Evolutionary conservation across 139 green algal species (phyloP), one percentile per base, ranked within the genome.

Genomic region (Limnomonas spitsbergensis): DNA sequence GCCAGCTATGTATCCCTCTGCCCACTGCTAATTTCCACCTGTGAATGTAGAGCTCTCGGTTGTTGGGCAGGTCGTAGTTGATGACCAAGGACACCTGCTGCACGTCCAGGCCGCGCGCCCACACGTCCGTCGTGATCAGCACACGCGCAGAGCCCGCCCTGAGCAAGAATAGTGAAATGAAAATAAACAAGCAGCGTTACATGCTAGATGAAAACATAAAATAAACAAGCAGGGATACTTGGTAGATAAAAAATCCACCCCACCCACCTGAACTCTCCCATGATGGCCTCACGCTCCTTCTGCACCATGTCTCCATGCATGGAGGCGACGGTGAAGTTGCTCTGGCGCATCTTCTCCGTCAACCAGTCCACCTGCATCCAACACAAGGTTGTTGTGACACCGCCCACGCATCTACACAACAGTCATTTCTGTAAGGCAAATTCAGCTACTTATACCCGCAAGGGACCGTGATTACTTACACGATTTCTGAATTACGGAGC

Each of bases 271-370:
- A 99, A 99, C 86, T 98, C 93, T 1, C 52, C 83, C 95, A 99
- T 99, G 88, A 99, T 98, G 27, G 88, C 93, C 68, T 99, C 96
- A 34, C 96, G 89, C 89, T 99, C 96, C 83, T 97, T 95, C 91
- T 99, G 96, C 38, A 94, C 93, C 96, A 99, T 98, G 87, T 99
- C 96, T 29, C 96, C 96, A 83, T 99, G 96, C 96, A 99, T 98
- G 53, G 88, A 80, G 1, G 89, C 93, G 0, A 99, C 96, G 0
- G 96, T 98, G 89, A 99, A 99, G 90, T 99, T 98, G 89, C 94
- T 96, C 78, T 93, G 75, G 36, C 91, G 88, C 94, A 99, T 97
- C 88, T 98, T 98, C 77, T 96, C 93, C 2, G 94, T 96, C 76
- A 99, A 82, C 96, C 96, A 99, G 86, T 99, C 96, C 29, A 98